Evolutionary conservation across 257 asterid species (phyloP), one percentile per base, ranked within the genome.

Genomic region (Solanum bulbocastanum): DNA sequence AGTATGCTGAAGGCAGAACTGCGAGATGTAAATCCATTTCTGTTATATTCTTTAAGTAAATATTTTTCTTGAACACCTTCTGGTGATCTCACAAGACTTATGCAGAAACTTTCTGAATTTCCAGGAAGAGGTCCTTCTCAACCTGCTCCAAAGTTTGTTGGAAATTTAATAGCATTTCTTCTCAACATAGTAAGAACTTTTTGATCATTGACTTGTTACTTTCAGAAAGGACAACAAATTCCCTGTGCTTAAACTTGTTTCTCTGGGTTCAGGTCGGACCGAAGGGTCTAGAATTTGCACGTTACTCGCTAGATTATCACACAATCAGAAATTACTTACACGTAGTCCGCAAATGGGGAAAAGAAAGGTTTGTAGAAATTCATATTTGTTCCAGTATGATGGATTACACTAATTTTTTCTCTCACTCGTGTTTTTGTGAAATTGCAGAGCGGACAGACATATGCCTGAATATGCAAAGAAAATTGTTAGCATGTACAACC

Each of bases 261-360:
- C 84, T 89, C 87, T 79, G 83, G 62, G 73, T 88, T 86, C 90
- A 97, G 99, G 90, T 97, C 86, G 99, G 98, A 72, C 99, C 98
- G 2, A 97, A 97, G 93, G 99, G 99, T 87, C 94, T 97, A 66
- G 98, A 97, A 90, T 97, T 97, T 82, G 99, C 99, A 18, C 98
- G 98, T 74, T 97, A 97, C 87, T 97, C 99, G 76, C 89, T 96
- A 90, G 99, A 97, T 89, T 96, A 97, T 92, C 99, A 97, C 93
- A 94, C 99, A 74, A 96, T 97, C 91, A 92, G 99, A 86, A 97
- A 97, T 88, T 96, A 97, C 91, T 92, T 97, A 69, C 87, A 97
- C 66, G 95, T 97, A 65, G 92, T 92, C 87, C 98, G 98, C 66
- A 89, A 90, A 25, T 97, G 99, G 99, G 99, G 99, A 84, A 94